Evolutionary conservation across 768 basidiomycete species (phyloP), one percentile per base, ranked within the genome.

Genomic region (Leccinum aurantiacum): DNA sequence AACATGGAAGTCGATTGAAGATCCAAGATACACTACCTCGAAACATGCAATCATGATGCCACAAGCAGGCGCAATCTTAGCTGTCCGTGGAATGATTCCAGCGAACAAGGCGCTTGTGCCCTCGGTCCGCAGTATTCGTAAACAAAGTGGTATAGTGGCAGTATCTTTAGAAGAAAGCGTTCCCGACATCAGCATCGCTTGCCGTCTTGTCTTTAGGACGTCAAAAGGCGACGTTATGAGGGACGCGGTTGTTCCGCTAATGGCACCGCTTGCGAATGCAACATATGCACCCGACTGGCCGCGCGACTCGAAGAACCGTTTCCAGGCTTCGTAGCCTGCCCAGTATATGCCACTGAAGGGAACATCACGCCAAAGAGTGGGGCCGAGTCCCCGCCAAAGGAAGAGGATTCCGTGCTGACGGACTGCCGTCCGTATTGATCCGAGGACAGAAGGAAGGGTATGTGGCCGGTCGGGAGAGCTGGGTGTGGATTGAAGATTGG

Each of bases 11-110:
- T 59, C 6, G 50, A 27, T 37, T 59, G 13, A 58, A 25, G 27
- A 25, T 24, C 1, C 35, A 59, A 56, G 2, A 19, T 24, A 48
- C 82, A 31, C 65, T 46, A 87, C 95, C 85, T 98, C 95, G 71
- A 89, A 98, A 73, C 89, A 95, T 58, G 91, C 86, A 71, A 98
- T 97, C 96, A 98, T 98, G 65, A 99, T 89, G 24, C 96, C 96
- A 74, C 97, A 99, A 46, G 96, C 97, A 41, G 97, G 97, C 11
- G 93, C 93, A 63, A 97, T 96, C 75, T 98, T 99, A 47, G 87
- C 93, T 55, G 95, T 86, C 41, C 97, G 87, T 54, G 96, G 96
- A 8, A 87, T 74, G 44, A 93, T 76, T 0, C 97, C 97, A 35
- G 92, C 87, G 70, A 90, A 96, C 53, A 98, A 76, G 2, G 91